Conservation (phyloP, 345 rosid species). For the Populus pruinosa region DNA sequence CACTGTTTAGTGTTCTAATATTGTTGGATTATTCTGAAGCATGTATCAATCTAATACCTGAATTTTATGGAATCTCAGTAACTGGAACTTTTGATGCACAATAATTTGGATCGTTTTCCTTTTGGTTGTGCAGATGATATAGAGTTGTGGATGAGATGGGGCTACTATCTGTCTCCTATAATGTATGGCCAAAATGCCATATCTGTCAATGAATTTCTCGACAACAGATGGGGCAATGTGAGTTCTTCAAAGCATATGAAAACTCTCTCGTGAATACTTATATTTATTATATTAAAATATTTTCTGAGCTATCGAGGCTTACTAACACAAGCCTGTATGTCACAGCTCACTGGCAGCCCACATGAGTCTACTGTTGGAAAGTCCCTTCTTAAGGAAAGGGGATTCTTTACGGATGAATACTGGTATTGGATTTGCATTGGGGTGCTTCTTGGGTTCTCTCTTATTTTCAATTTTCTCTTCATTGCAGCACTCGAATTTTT, state of each 20-base stretch:
- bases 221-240: constrained; percentile 17
- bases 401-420: constrained; percentile 10
- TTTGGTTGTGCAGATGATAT: constrained; percentile 12
- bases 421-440: constrained; percentile 19
- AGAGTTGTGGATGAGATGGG: constrained; percentile 20
- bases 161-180: constrained; percentile 21
- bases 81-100: no score
- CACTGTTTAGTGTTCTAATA: no score
- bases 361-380: constrained; percentile 13
- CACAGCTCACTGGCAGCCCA: constrained; percentile 13
- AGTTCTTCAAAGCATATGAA: not conserved
- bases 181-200: constrained; percentile 28
- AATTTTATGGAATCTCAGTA: not conserved
- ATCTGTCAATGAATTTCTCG: constrained; percentile 24
- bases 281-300: not conserved
- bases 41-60: not conserved
- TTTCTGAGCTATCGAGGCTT: not conserved
- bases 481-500: constrained; percentile 16
- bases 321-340: not conserved
- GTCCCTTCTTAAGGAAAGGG: constrained; percentile 14
- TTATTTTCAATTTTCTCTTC: constrained; percentile 17
- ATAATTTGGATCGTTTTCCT: not conserved
- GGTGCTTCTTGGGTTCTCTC: not conserved
- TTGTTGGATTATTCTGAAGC: no score
- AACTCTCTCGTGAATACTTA: no score